phyloP scores from a whole-genome alignment of 2,329 filamentous ascomycete genomes.

The Truncatella angustata region DNA sequence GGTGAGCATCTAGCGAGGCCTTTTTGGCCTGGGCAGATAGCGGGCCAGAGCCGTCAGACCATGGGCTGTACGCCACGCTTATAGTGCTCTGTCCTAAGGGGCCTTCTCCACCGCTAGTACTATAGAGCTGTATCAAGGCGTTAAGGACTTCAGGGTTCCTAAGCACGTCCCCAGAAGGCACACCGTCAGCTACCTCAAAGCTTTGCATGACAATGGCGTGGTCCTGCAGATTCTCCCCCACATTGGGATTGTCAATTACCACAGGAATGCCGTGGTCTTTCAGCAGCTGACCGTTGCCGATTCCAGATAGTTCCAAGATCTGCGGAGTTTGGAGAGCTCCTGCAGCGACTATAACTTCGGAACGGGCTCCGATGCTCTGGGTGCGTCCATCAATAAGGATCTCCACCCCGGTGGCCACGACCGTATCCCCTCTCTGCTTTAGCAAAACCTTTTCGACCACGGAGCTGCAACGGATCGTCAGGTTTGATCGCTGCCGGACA shows the following conservation, averaged over 20 bases:
- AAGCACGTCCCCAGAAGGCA: background rate
- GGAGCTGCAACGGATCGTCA: slow-evolving; percentile 32
- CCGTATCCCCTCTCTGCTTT: slow-evolving; percentile 18
- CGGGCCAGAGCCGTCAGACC: slow-evolving; percentile 27
- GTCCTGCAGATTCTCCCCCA: slow-evolving; percentile 50
- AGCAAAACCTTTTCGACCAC: slow-evolving; percentile 33
- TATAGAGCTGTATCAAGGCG: slow-evolving; percentile 33
- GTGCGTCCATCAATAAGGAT: slow-evolving; percentile 20
- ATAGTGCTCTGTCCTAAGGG: slow-evolving; percentile 40
- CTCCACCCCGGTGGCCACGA: slow-evolving; percentile 35
- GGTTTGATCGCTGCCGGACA: slow-evolving; percentile 30
- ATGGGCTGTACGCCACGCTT: slow-evolving; percentile 32
- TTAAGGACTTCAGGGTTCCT: slow-evolving; percentile 20
- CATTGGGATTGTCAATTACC: slow-evolving; percentile 44
- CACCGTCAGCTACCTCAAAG: background rate
- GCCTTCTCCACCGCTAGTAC: slow-evolving; percentile 27
- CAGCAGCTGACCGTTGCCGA: slow-evolving; percentile 42
- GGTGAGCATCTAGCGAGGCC: slow-evolving; percentile 24
- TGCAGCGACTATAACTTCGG: slow-evolving; percentile 48
- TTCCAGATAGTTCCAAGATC: slow-evolving; percentile 49
- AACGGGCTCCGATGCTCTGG: slow-evolving; percentile 15
- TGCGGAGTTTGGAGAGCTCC: slow-evolving; percentile 51
- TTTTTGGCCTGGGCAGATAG: slow-evolving; percentile 23
- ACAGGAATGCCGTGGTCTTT: slow-evolving; percentile 40
- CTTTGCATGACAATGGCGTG: slow-evolving; percentile 17